Base-by-base conservation (phyloP, 108 stramenopile genomes). In the Skeletonema grethae region DNA sequence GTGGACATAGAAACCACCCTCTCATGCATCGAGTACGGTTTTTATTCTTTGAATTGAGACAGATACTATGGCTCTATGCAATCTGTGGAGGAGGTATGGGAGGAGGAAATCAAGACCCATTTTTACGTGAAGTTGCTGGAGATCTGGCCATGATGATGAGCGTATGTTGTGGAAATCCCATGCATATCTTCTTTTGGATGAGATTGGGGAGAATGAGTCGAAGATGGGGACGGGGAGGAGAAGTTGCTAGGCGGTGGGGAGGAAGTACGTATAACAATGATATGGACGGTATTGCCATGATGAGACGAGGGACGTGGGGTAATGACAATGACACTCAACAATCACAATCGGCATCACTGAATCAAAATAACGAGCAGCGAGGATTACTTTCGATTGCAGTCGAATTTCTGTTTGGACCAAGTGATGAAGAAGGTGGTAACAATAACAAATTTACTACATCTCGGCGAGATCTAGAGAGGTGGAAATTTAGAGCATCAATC, bases 341-440 rank as follows among this genome's bases (percentile, higher is more conserved):
- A 48, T 18, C 36, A 15, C 30, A 76, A 53, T 62, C n/a, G 18
- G 70, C 39, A 45, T 80, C 48, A 2, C 38, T 64, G 25, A 60
- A n/a, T 63, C 57, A 55, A 46, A 5, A 18, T 57, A 68, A 68
- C 57, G 59, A 28, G 28, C 80, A 88, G 35, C 82, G 80, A 46
- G 90, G 90, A 35, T 31, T 95, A 9, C 70, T 95, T 4, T 90
- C 91, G 0, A 46, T 92, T 39, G 84, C 84, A 13, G 88, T 92
- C 5, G 94, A 92, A 62, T 95, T 91, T 69, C 80, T 95, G 15
- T 95, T 95, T 76, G 94, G 94, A 30, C 91, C 94, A 12, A 69
- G 35, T 32, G 32, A 67, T 22, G 25, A 18, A 11, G 15, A 35
- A 11, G 16, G 5, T 56, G 50, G 25, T 8, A 34, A 12, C 5